Conservation (phyloP, 352 stramenopile species). For the Peronospora farinosa region DNA sequence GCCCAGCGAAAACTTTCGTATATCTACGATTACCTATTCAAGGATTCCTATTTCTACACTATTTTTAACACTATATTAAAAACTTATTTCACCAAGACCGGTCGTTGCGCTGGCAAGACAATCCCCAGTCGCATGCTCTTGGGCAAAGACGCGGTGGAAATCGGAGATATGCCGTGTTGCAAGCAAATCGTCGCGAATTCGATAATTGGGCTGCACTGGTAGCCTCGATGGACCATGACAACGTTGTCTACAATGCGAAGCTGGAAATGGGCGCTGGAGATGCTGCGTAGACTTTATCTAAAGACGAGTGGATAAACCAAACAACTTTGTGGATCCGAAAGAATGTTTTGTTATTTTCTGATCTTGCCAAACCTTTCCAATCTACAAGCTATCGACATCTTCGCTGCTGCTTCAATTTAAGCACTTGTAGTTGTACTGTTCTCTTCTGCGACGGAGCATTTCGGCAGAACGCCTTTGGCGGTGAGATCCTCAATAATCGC, state of each 20-base stretch:
- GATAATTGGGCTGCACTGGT: constrained; percentile 26
- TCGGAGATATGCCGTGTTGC: constrained; percentile 20
- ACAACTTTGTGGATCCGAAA: constrained; percentile 2
- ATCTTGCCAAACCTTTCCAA: neutral
- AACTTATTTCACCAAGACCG: constrained; percentile 37
- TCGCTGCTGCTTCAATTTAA: constrained; percentile 7
- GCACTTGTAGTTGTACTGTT: constrained; percentile 5
- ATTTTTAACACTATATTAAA: too few relatives aligned
- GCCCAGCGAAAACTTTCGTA: too few relatives aligned
- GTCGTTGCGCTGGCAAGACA: constrained; percentile 27
- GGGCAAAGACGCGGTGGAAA: constrained; percentile 28
- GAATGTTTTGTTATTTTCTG: neutral
- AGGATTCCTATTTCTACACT: too few relatives aligned
- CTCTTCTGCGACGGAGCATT: constrained; percentile 25
- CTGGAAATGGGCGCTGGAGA: neutral
- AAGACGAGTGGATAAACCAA: constrained; percentile 17
- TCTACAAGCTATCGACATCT: constrained; percentile 1
- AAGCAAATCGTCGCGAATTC: constrained; percentile 18
- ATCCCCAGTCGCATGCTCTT: constrained; percentile 33
- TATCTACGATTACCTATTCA: too few relatives aligned
- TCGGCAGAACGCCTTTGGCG: constrained; percentile 32
- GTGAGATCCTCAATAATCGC: constrained; percentile 44
- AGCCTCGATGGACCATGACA: neutral
- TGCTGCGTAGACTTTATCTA: neutral
- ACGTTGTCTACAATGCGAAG: too few relatives aligned